Evolutionary conservation across 2,329 filamentous ascomycete genomes (phyloP).

Genomic region (Diplodia corticola): DNA sequence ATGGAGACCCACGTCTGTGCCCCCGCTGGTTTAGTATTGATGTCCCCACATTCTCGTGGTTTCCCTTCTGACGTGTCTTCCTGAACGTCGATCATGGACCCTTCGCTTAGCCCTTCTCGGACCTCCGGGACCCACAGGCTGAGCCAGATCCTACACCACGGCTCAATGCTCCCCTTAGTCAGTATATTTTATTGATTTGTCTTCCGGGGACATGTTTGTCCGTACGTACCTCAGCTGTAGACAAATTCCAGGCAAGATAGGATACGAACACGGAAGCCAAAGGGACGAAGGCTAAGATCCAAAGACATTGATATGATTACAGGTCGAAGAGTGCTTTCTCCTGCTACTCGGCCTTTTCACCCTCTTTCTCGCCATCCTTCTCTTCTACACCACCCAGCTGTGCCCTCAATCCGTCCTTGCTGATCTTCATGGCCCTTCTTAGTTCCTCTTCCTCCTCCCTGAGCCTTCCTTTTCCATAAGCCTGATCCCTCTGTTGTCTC

Average conservation of each 20-base stretch:
- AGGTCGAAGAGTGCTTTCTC: not conserved
- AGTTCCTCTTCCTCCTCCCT: slow-evolving; percentile 68
- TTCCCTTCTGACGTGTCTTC: slow-evolving; percentile 11
- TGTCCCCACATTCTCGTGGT: slow-evolving; percentile 6
- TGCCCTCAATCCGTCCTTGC: slow-evolving; percentile 64
- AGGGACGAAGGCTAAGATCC: too few relatives aligned
- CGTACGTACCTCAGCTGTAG: too few relatives aligned
- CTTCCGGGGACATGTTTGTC: not conserved
- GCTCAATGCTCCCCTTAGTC: not conserved
- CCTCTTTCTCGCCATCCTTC: not conserved
- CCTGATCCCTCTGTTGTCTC: slow-evolving; percentile 59
- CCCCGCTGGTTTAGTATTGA: not conserved
- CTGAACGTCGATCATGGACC: slow-evolving; percentile 7
- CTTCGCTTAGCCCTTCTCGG: slow-evolving; percentile 12
- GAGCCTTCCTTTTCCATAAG: slow-evolving; percentile 61
- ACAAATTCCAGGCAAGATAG: too few relatives aligned
- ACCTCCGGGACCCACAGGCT: not conserved
- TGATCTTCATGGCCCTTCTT: slow-evolving; percentile 67
- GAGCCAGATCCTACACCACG: not conserved
- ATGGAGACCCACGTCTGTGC: slow-evolving; percentile 3
- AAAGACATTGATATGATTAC: not conserved
- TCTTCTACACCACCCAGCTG: slow-evolving; percentile 48
- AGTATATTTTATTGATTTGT: not conserved
- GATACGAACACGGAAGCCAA: too few relatives aligned
- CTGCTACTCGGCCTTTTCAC: not conserved